Base-by-base conservation (phyloP, 805 yeast species). In the Cyberlindnera galapagoensis region DNA sequence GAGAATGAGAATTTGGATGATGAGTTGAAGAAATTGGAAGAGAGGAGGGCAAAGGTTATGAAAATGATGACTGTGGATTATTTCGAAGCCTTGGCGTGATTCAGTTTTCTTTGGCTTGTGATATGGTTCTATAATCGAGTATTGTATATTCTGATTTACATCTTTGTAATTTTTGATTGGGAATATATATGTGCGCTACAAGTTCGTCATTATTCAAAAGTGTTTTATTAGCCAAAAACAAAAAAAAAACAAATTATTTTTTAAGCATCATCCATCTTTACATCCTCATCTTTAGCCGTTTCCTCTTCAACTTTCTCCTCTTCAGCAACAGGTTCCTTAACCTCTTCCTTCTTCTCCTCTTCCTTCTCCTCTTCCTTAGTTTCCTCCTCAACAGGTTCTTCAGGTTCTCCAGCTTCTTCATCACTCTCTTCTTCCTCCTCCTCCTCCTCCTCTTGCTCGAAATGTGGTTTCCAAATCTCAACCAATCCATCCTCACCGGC, bases 401-500 rank as follows among this genome's bases (percentile, higher is more conserved):
- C 36, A 13, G 36, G 42, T 9, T 41, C 35, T 4, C 33, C 37
- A 14, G 32, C 34, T 5, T 33, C 40, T 10, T 29, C 36, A 22
- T 41, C 43, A 16, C 34, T 39, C 10, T 40, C 51, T 9, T 44
- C 63, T 5, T 60, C 69, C 7, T 57, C 63, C 7, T 57, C 65
- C 14, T 65, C 69, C 8, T 54, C 62, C 6, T 67, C 65, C 1
- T 59, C 68, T 18, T 43, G 49, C 37, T 34, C 57, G 45, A 48
- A 57, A 56, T 44, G 52, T 7, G 61, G 60, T 28, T 62, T 76
- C 92, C 92, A 86, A 6, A 86, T 64, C 51, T 83, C 88, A 21
- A 83, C 59, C 38, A 84, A 64, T 27, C 69, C 73, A 53, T 86
- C 95, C 47, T 81, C 92, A 1, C 83, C 85, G 32, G 76, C 76